These are phyloP conservation scores for Globisporangium nodosum DNA, from an alignment of 352 stramenopile genomes.

Conservation along the genomic window DNA sequence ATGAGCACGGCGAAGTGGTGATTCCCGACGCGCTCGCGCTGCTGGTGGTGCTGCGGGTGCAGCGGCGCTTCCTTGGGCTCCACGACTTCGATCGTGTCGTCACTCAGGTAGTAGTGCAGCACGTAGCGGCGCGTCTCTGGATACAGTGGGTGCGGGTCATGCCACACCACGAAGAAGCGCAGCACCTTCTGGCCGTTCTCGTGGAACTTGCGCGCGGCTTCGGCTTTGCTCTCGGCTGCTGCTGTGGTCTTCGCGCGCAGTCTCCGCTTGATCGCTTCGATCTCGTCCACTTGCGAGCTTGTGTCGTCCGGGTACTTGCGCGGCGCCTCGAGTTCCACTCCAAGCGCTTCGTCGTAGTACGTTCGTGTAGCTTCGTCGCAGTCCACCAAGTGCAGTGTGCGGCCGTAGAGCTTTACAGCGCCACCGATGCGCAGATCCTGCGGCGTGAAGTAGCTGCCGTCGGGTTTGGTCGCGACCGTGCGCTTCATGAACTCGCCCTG, in stretches of 20 bases:
- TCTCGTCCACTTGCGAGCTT: slow-evolving; percentile 37
- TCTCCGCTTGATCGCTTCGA: slow-evolving; percentile 46
- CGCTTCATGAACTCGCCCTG: slow-evolving; percentile 89
- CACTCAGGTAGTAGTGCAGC: slow-evolving; percentile 89
- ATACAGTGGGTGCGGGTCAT: slow-evolving; percentile 87
- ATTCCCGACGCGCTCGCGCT: slow-evolving; percentile 36
- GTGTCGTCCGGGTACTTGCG: slow-evolving; percentile 80
- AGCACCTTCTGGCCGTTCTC: slow-evolving; percentile 83
- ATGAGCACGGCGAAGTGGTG: slow-evolving; percentile 81
- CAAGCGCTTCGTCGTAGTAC: slow-evolving; percentile 65
- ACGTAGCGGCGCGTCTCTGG: slow-evolving; percentile 85
- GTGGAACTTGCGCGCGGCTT: slow-evolving; percentile 67
- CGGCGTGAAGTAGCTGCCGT: slow-evolving; percentile 37
- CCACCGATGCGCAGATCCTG: slow-evolving; percentile 78
- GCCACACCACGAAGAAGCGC: slow-evolving; percentile 89
- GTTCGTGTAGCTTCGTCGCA: slow-evolving; percentile 82
- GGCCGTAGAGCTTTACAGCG: slow-evolving; percentile 74
- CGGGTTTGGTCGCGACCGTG: slow-evolving; percentile 32
- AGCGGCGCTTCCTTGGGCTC: slow-evolving; percentile 44
- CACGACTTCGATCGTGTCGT: slow-evolving; percentile 91
- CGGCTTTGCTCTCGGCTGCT: slow-evolving; percentile 27
- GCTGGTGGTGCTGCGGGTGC: slow-evolving; percentile 21
- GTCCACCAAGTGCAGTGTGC: slow-evolving; percentile 82
- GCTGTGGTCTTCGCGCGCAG: slow-evolving; percentile 23
- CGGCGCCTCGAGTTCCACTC: slow-evolving; percentile 23